phyloP scores from a whole-genome alignment of 2,329 filamentous ascomycete species.

The Myriosclerotinia curreyana region DNA sequence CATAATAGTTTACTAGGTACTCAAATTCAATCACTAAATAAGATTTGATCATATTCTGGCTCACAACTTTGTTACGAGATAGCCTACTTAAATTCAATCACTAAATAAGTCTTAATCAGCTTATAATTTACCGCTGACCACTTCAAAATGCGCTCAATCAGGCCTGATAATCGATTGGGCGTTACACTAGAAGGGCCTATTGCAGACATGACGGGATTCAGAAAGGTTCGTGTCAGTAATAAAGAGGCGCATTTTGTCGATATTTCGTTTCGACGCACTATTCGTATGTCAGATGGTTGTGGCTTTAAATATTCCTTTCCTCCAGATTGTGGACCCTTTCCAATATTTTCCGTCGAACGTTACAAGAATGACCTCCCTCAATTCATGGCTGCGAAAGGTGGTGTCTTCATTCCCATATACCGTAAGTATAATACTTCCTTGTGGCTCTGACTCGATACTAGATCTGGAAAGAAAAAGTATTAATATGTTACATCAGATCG shows the following conservation, averaged over 20 bases:
- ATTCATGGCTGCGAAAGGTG: conserved; percentile 42
- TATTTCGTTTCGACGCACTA: conserved; percentile 44
- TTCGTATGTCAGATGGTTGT: conserved; percentile 45
- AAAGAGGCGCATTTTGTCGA: not conserved
- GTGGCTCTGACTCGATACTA: too few relatives aligned
- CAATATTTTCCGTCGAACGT: conserved; percentile 41
- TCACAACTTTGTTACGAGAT: too few relatives aligned
- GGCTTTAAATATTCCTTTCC: conserved; percentile 42
- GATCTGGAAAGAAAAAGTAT: too few relatives aligned
- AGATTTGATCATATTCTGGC: too few relatives aligned
- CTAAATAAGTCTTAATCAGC: too few relatives aligned
- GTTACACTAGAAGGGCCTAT: not conserved
- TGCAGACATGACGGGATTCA: not conserved
- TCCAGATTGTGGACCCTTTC: conserved; percentile 42
- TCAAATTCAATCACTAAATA: too few relatives aligned
- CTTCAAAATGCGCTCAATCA: too few relatives aligned
- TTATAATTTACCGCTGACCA: too few relatives aligned
- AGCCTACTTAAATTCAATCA: too few relatives aligned
- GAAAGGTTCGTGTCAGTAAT: not conserved
- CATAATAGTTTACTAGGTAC: too few relatives aligned
- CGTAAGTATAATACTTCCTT: conserved; percentile 13
- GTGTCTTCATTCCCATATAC: conserved; percentile 49
- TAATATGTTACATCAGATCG: conserved; percentile 31
- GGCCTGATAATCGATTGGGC: not conserved
- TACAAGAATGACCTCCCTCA: conserved; percentile 40